Base-by-base conservation (phyloP, 257 asterid species). In the Solanum corneliomulleri region DNA sequence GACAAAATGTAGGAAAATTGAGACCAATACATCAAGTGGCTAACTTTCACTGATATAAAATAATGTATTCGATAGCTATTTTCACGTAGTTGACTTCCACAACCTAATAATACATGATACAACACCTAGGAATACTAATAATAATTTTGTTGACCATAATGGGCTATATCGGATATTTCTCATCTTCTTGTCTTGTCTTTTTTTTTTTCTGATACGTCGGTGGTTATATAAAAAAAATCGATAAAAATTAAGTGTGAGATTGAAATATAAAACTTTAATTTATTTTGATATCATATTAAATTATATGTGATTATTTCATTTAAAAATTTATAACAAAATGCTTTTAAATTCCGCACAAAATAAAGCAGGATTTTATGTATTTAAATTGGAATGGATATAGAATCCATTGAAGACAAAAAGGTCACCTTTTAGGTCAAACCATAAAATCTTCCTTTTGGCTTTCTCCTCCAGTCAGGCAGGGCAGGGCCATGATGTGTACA, bases 251-350 rank as follows among this genome's bases (percentile, higher is more conserved):
- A 12, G 0, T 5, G 58, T 47, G 8, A 47, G 20, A 47, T 7
- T 47, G 7, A 0, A 47, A 47, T 10, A 18, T 8, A 52, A 52
- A 0, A 52, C 0, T 56, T 56, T 3, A 18, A 4, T 18, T 2
- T 58, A 1, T 0, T 8, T 58, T 21, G 0, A 58, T 58, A 21
- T 21, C 11, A 23, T 62, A 11, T 2, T 62, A 7, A 62, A 23
- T 15, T 23, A 18, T 2, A 7, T 1, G 1, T 4, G 1, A 62
- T 23, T 3, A 23, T 62, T 15, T 62, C 1, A n/a, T 64, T 11
- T 64, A n/a, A 64, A 64, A 0, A n/a, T n/a, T 11, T 11, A n/a
- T 5, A 12, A 64, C 1, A 64, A 4, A n/a, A 11, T 0, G 2
- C 1, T 62, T 62, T 2, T 0, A 52, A 52, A 58, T 58, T 0